A percentile compares a stretch with the other conserved stretches of the same genome.
phyloP scores from a whole-genome alignment of 2,329 filamentous ascomycete species.

The Nemania sp. region DNA sequence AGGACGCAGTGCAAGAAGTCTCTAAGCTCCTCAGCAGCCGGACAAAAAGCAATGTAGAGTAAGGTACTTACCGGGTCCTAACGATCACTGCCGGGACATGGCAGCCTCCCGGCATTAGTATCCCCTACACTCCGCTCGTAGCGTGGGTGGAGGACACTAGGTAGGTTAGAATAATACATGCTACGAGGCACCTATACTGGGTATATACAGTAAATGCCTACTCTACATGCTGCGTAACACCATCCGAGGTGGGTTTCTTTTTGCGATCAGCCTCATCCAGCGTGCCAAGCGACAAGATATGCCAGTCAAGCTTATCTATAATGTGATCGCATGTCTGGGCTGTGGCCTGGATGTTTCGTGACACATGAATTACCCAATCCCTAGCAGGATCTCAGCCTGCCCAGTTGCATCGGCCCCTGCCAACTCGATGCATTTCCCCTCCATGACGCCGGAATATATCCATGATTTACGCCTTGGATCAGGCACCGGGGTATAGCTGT shows the following conservation, averaged over 20 bases:
- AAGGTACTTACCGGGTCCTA: conserved; percentile 17
- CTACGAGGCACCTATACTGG: too few relatives aligned
- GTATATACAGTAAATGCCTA: too few relatives aligned
- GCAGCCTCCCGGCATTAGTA: neutral
- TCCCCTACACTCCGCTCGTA: conserved; percentile 6
- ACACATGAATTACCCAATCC: conserved; percentile 11
- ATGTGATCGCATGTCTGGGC: neutral
- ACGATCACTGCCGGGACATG: conserved; percentile 22
- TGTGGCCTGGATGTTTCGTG: conserved; percentile 9
- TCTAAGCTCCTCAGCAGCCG: too few relatives aligned
- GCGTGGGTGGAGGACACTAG: neutral
- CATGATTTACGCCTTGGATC: conserved; percentile 15
- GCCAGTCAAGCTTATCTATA: conserved; percentile 5
- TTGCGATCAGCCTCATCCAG: conserved; percentile 23
- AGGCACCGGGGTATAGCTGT: conserved; percentile 16
- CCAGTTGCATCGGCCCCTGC: conserved; percentile 11
- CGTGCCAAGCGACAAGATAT: conserved; percentile 4
- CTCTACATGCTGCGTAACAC: too few relatives aligned
- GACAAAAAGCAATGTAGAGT: conserved; percentile 24
- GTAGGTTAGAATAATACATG: too few relatives aligned
- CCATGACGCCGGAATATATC: conserved; percentile 21
- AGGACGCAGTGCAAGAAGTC: too few relatives aligned
- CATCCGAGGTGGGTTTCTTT: too few relatives aligned
- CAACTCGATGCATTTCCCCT: conserved; percentile 15
- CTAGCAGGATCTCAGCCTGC: neutral